Evolutionary conservation across 106 monocot species (phyloP), one percentile per base, ranked within the genome.

Genomic region (Allium cepa): DNA sequence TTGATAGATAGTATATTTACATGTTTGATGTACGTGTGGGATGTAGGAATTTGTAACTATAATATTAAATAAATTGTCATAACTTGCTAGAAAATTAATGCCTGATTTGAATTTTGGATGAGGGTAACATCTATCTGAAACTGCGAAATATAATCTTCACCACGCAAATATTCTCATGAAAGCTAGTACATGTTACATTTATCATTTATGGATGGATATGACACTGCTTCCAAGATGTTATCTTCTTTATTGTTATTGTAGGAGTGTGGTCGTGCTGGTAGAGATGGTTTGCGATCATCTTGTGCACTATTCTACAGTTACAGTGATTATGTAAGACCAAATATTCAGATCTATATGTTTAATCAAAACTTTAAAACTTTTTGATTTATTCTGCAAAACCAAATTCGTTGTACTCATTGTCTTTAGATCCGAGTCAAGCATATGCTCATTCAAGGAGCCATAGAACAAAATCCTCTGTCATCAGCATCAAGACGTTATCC

Each of bases 191-290:
- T 36, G 36, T 36, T 36, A 36, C 36, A 36, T 36, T 36, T 36
- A 36, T 36, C 36, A 36, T 36, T 36, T 36, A 36, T 36, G 36
- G 36, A 55, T 6, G 48, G 26, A 49, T 10, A 26, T 47, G 52
- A 67, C 27, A 50, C 27, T 52, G 26, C 26, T 67, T 66, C 12
- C 11, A 50, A 67, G 13, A 17, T 14, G 11, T 36, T 8, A 64
- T 59, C 7, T 65, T 71, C 6, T 68, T 46, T 77, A 28, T 3
- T 50, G 7, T 69, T 63, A 64, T 36, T 67, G 36, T 5, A 99
- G 97, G 97, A 99, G 64, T 93, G 97, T 79, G 92, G 97, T 27
- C 88, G 97, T 80, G 97, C 97, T 77, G 97, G 97, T 56, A 84
- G 92, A 83, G 97, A 99, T 78, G 92, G 97, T 50, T 76, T 78